Base-by-base conservation (phyloP, 805 yeast species). In the Yamadazyma laniorum region DNA sequence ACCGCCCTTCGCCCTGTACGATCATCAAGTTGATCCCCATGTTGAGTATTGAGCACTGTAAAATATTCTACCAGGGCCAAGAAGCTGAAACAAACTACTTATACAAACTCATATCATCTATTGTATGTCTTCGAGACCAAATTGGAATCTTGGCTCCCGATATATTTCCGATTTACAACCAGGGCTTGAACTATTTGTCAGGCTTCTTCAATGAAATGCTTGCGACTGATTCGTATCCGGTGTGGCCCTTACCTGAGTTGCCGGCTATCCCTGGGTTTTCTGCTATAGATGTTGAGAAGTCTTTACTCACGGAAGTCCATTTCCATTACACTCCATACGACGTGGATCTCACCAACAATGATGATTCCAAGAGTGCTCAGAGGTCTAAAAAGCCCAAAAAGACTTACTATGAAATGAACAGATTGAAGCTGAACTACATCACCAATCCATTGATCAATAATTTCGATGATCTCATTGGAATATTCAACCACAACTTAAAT, bases 141-240 rank as follows among this genome's bases (percentile, higher is more conserved):
- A 88, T 84, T 11, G 98, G 98, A 6, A 75, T 75, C 33, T 58
- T 91, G 30, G 93, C 96, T 2, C 82, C 88, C 0, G 93, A 82
- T 51, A 58, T 88, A 33, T 72, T 85, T 54, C 90, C 93, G 12
- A 76, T 85, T 15, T 87, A 83, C 57, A 68, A 77, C 27, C 82
- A 80, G 47, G 75, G 82, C 40, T 67, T 89, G 46, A 67, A 70
- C 5, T 85, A 77, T 51, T 65, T 90, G 35, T 61, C 68, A 1
- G 72, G 72, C 26, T 88, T 90, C 80, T 65, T 87, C 23, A 68
- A 68, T 28, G 61, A 74, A 12, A 50, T 60, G 3, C 54, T 59
- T 36, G 42, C 42, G 18, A 32, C 43, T 7, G 42, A 44, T 15
- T 33, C 31, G 15, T 61, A 53, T 32, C 70, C 71, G 3, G 67